phyloP scores from a whole-genome alignment of 2,329 filamentous ascomycete genomes.

The Septoria petroselini region DNA sequence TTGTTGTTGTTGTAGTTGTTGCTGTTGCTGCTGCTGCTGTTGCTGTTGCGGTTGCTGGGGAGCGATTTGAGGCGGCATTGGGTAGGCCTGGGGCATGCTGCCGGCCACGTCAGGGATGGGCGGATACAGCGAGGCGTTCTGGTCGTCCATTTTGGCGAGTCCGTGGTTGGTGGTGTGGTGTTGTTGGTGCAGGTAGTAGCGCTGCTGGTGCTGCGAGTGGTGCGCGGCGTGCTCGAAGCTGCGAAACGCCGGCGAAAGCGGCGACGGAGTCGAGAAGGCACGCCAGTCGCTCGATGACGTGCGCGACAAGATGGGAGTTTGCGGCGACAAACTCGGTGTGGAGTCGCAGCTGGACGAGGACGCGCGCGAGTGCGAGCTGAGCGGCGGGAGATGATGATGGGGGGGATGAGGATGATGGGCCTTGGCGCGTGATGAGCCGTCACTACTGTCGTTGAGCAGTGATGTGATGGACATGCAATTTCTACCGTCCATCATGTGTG shows the following conservation, averaged over 20 bases:
- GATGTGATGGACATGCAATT: conserved; percentile 46
- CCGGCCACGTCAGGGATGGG: conserved; percentile 37
- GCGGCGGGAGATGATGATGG: conserved; percentile 30
- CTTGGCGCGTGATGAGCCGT: conserved; percentile 28
- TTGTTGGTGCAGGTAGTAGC: conserved; percentile 22
- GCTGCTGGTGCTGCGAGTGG: conserved; percentile 23
- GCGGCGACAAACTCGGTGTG: conserved; percentile 47
- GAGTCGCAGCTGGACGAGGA: conserved; percentile 45
- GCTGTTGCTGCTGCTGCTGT: conserved; percentile 15
- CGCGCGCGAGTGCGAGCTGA: conserved; percentile 24
- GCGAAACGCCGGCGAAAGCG: conserved; percentile 45
- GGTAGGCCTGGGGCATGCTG: conserved; percentile 34
- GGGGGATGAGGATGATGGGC: too few species aligned
- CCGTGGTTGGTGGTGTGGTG: conserved; percentile 20
- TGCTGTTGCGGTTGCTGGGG: conserved; percentile 24
- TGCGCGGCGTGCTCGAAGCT: conserved; percentile 30
- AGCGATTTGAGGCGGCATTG: conserved; percentile 31
- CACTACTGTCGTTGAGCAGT: conserved; percentile 50
- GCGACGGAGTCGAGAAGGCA: conserved; percentile 45
- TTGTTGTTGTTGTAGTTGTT: conserved; percentile 7
- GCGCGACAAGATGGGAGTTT: conserved; percentile 47
- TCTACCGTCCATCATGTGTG: conserved; percentile 50
- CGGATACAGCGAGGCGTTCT: conserved; percentile 36
- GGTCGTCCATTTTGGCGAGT: conserved; percentile 38
- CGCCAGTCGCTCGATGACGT: conserved; percentile 48